Evolutionary conservation across 1,284 basidiomycete species (phyloP), one percentile per base, ranked within the genome.

Genomic region (Trametes versicolor): DNA sequence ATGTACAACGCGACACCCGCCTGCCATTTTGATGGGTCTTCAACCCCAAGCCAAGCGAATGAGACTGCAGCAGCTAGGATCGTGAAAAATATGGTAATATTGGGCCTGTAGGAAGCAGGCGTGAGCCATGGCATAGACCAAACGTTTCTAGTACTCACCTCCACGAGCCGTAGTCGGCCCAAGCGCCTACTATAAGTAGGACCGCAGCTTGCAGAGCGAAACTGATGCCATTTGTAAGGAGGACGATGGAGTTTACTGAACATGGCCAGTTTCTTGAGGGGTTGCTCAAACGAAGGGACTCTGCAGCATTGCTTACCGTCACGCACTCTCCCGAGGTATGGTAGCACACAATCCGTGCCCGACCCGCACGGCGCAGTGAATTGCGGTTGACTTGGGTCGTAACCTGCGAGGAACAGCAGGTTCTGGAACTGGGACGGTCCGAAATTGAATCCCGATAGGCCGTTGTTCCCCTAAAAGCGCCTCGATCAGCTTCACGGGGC

Each of bases 151-250:
- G 56, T 21, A 62, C 71, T 23, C 43, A 89, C 87, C 90, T 85
- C 89, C 91, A 93, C 23, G 80, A 78, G 21, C 92, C 92, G 75
- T 92, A 94, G 74, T 93, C 92, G 1, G 91, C 91, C 85, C 92
- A 92, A 8, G 89, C 87, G 6, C 89, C 92, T 51, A 94, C 83
- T 19, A 83, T 70, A 17, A 91, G 76, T 27, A 94, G 80, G 17
- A 93, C 73, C 3, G 83, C 84, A 0, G 89, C 88, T 75, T 92
- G 90, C 34, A 93, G 82, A 0, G 90, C 90, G 71, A 93, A 93
- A 63, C 87, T 86, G 69, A 92, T 88, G 2, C 89, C 89, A 69
- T 93, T 93, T 8, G 90, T 92, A 61, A 92, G 81, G 32, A 93
- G 82, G 2, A 93, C 90, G 66, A 93, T 91, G 1, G 91, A 90